Evolutionary conservation across 495 filamentous ascomycete genomes (phyloP), one percentile per base, ranked within the genome.

Genomic region (Polyplosphaeria fusca): DNA sequence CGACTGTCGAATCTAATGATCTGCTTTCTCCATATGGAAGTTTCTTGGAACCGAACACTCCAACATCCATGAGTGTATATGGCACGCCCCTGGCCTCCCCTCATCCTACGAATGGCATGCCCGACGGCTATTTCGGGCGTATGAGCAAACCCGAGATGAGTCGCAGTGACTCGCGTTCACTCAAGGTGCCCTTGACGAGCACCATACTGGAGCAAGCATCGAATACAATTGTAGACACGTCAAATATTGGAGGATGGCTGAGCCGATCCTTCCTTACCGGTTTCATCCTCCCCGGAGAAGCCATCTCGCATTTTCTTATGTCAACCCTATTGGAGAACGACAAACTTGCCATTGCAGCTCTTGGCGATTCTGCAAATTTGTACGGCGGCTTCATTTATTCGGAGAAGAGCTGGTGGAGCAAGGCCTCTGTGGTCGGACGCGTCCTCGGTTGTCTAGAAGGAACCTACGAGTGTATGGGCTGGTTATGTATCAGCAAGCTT

Each of bases 331-430:
- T 95, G 16, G 89, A 95, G 64, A 89, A 89, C 60, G 86, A 90
- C 61, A 67, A 75, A 4, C 72, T 80, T 14, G 87, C 84, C 25
- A 72, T 92, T 38, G 68, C 75, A 14, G 78, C 63, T 41, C 75
- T 95, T 3, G 89, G 89, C 0, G 76, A 82, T 19, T 76, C 79
- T 39, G 84, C 82, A 2, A 90, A 86, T 67, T 71, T 95, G 5
- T 86, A 85, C 61, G 86, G 86, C n/a, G 89, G 89, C 3, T 89
- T 95, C 62, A 70, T 85, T 5, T 90, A 88, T 64, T 67, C 63
- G 7, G 79, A 76, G 16, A 82, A 80, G 58, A 91, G 82, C 50
- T 93, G 86, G 76, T 95, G 89, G 89, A 91, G 87, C 69, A 90
- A 86, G 27, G 72, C 78, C 39, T 89, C 86, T 63, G 77, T 93